Evolutionary conservation across 78 protist species (phyloP).

Genomic region (Protostelium mycophagum): DNA sequence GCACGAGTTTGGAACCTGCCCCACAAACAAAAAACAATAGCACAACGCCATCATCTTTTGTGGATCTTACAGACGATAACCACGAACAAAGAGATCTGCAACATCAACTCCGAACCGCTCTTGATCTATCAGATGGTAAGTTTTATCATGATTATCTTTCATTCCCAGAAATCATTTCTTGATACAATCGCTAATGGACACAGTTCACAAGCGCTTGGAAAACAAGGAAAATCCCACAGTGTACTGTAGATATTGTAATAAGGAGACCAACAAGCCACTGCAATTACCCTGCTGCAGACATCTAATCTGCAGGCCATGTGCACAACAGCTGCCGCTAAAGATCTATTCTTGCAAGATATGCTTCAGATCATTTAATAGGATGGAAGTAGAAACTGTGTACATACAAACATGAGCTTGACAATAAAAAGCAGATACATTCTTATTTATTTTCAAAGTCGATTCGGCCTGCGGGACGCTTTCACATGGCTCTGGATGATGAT

Average conservation of each 20-base stretch:
- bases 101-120: not conserved
- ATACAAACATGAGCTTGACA: not conserved
- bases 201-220: not conserved
- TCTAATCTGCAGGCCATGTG: not conserved
- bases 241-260: not conserved
- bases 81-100: not conserved
- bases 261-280: not conserved
- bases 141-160: no score
- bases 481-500: no score
- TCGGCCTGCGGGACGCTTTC: no score
- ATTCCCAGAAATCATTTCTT: no score
- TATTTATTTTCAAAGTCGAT: no score
- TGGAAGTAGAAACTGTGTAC: not conserved
- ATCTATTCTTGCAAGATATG: not conserved
- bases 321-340: not conserved
- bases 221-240: not conserved
- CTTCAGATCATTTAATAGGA: not conserved
- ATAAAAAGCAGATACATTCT: no score
- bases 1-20: not conserved
- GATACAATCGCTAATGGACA: not conserved
- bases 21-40: not conserved
- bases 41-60: not conserved
- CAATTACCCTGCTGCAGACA: not conserved
- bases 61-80: not conserved
- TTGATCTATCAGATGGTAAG: not conserved